A percentile compares a stretch with the other conserved stretches of the same genome.
Conservation (phyloP, 805 yeast species). For the Danielia reshetovae region DNA sequence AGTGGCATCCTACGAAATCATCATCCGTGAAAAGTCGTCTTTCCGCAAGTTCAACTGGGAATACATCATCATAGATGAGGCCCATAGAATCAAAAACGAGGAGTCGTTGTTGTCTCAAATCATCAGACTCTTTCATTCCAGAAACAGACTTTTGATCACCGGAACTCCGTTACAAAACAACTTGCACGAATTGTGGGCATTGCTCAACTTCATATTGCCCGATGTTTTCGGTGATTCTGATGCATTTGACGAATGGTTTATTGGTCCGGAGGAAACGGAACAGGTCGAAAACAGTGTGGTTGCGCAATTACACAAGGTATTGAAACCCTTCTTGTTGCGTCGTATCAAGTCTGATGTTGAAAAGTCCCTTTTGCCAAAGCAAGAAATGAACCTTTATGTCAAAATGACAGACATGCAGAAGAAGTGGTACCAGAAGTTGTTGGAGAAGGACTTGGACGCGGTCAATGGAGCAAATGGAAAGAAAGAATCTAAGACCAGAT, state of each 20-base stretch:
- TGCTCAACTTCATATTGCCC: conserved; percentile 70
- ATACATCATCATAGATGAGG: conserved; percentile 77
- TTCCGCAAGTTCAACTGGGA: conserved; percentile 70
- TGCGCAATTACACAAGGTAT: conserved; percentile 68
- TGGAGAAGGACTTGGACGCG: conserved; percentile 80
- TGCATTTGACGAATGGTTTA: conserved; percentile 74
- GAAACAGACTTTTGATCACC: conserved; percentile 66
- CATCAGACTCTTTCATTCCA: conserved; percentile 66
- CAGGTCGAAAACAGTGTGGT: conserved; percentile 42
- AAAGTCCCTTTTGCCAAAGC: conserved; percentile 68
- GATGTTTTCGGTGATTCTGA: conserved; percentile 73
- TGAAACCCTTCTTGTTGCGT: conserved; percentile 70
- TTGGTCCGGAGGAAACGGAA: conserved; percentile 35
- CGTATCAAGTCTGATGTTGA: conserved; percentile 82
- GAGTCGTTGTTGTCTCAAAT: conserved; percentile 70
- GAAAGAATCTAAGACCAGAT: conserved; percentile 69
- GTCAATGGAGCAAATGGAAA: conserved; percentile 79
- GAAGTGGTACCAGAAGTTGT: conserved; percentile 69
- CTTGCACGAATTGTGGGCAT: conserved; percentile 77
- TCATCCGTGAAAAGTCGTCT: conserved; percentile 66
- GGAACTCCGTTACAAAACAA: conserved; percentile 84
- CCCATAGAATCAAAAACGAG: conserved; percentile 79
- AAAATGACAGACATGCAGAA: conserved; percentile 78
- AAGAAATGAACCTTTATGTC: conserved; percentile 68
- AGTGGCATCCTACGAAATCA: conserved; percentile 71